Evolutionary conservation across 305 asterid genomes (phyloP).

Genomic region (Striga hermonthica): DNA sequence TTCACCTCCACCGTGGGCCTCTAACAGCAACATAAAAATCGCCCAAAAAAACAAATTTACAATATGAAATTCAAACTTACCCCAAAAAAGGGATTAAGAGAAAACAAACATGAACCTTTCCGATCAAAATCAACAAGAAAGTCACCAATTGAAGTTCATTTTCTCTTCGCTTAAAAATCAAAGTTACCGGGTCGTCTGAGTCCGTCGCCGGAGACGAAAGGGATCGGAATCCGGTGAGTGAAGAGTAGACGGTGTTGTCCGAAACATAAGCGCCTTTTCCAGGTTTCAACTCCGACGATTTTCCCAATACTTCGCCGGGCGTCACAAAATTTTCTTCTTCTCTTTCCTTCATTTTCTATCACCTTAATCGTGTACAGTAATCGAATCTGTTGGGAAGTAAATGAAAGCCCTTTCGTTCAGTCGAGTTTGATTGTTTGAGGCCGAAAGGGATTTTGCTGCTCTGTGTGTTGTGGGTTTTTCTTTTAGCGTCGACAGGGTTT

Average conservation of each 20-base stretch:
- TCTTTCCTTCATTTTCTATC: conserved; percentile 27
- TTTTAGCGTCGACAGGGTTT: conserved; percentile 9
- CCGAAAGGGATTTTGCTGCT: conserved; percentile 26
- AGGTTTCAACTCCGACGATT: conserved; percentile 56
- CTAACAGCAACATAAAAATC: conserved; percentile 25
- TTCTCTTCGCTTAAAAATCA: not conserved
- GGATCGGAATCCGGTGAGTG: conserved; percentile 71
- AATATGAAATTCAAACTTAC: not conserved
- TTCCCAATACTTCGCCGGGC: conserved; percentile 83
- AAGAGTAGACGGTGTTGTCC: conserved; percentile 57
- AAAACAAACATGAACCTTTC: too few relatives aligned
- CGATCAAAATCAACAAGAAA: conserved; percentile 12
- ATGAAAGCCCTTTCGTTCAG: not conserved
- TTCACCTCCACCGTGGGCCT: conserved; percentile 75
- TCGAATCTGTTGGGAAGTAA: not conserved
- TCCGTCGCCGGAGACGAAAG: conserved; percentile 47
- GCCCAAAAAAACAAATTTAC: not conserved
- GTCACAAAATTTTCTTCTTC: conserved; percentile 52
- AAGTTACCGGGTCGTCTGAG: conserved; percentile 53
- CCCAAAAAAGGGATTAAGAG: too few relatives aligned
- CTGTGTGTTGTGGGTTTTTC: conserved; percentile 11
- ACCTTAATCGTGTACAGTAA: not conserved
- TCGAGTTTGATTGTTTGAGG: conserved; percentile 16
- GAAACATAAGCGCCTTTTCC: conserved; percentile 76
- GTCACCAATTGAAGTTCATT: not conserved